phyloP scores from a whole-genome alignment of 129 eudicot genomes.

The carrot (Daucus carota) region DNA sequence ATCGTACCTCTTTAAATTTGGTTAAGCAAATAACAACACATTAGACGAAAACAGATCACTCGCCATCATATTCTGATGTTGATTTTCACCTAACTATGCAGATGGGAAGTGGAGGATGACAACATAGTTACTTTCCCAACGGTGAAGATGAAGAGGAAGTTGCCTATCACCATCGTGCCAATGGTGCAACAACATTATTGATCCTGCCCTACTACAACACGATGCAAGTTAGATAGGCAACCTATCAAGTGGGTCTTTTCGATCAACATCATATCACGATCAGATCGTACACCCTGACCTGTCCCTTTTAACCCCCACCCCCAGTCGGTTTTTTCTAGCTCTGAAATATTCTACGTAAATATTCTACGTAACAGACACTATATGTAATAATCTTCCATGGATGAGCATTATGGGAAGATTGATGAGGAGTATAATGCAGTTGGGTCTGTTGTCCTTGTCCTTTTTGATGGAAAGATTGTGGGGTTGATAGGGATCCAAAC shows the following conservation, averaged over 20 bases:
- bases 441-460: slow-evolving; percentile 22
- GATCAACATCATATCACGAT: slow-evolving; percentile 13
- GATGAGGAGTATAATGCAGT: slow-evolving; percentile 15
- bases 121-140: slow-evolving; percentile 80
- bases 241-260: slow-evolving; percentile 8
- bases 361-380: neutral
- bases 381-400: neutral
- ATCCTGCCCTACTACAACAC: slow-evolving; percentile 5
- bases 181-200: slow-evolving; percentile 14
- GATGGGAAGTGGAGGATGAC: slow-evolving; percentile 83
- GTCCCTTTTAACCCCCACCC: slow-evolving; percentile 10
- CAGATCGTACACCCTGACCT: slow-evolving; percentile 2
- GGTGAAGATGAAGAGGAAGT: slow-evolving; percentile 67
- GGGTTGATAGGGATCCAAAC: slow-evolving; percentile 8
- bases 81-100: slow-evolving; percentile 15
- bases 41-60: neutral
- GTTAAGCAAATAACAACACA: neutral
- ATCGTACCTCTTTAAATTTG: no score
- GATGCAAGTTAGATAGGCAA: slow-evolving; percentile 8
- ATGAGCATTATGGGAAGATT: neutral
- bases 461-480: slow-evolving; percentile 7
- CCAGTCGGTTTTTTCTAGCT: neutral
- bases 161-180: slow-evolving; percentile 65
- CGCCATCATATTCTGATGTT: neutral
- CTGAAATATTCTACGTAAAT: neutral